A percentile compares a stretch with the other conserved stretches of the same genome.
These are phyloP conservation scores for Raddia distichophylla DNA, from an alignment of 176 grass and related monocot genomes.

Conservation along the genomic window DNA sequence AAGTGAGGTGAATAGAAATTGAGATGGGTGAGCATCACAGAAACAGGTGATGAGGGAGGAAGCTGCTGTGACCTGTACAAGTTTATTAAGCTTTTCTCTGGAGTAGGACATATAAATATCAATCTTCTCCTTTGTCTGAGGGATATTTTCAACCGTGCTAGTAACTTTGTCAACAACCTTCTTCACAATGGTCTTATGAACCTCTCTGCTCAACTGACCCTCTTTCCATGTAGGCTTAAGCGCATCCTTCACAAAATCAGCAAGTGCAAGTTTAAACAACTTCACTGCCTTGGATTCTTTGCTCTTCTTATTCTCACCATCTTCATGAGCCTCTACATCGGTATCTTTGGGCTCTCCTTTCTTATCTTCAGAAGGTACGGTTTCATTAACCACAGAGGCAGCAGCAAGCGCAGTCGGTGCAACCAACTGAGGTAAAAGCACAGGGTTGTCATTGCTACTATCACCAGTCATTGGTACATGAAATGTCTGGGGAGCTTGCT, in stretches of 20 bases:
- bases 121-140: conserved; percentile 94
- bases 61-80: conserved; percentile 74
- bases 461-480: conserved; percentile 41
- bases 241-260: conserved; percentile 86
- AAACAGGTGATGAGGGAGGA: background rate
- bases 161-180: conserved; percentile 96
- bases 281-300: conserved; percentile 80
- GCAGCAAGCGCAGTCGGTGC: conserved; percentile 22
- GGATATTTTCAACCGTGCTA: conserved; percentile 69
- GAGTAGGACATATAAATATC: conserved; percentile 83
- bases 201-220: conserved; percentile 84
- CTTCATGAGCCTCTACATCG: conserved; percentile 47
- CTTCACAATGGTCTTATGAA: conserved; percentile 96
- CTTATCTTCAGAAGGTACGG: conserved; percentile 45
- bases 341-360: conserved; percentile 54
- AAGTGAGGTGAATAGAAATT: background rate
- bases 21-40: background rate
- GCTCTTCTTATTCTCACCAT: conserved; percentile 61
- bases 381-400: conserved; percentile 44
- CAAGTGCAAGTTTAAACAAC: conserved; percentile 86
- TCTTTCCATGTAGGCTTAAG: conserved; percentile 98
- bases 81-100: conserved; percentile 76
- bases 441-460: conserved; percentile 38
- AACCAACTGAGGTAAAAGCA: conserved; percentile 34
- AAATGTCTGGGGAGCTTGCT: conserved; percentile 39